Conservation (phyloP, 805 yeast genomes). For the Isabelozyma gotoi region DNA sequence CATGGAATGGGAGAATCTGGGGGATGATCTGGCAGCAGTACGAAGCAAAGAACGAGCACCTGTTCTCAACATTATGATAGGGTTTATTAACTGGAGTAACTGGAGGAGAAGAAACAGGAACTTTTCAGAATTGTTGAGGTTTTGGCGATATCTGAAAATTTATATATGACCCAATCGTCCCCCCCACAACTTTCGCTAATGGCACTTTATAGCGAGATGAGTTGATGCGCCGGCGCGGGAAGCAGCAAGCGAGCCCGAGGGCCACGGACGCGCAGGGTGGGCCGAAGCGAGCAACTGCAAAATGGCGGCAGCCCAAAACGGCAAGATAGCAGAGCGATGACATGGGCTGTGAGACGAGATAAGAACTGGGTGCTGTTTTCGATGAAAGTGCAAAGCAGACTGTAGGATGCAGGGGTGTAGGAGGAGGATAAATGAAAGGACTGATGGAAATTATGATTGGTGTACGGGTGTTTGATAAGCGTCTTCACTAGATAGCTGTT, state of each 20-base stretch:
- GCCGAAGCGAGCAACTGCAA: neutral
- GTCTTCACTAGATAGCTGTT: no score
- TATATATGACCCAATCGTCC: neutral
- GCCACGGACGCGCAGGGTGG: neutral
- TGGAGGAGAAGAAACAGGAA: neutral
- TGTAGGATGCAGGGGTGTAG: neutral
- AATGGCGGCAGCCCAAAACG: neutral
- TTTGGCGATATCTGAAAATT: neutral
- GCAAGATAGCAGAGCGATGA: neutral
- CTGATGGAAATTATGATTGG: no score
- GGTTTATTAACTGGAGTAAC: neutral
- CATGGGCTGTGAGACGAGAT: neutral
- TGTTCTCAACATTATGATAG: neutral
- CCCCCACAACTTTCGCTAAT: neutral
- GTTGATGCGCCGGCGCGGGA: neutral
- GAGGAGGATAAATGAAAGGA: neutral
- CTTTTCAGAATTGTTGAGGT: neutral
- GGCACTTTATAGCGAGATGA: conserved; percentile 2
- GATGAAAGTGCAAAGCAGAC: neutral
- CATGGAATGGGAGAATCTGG: neutral
- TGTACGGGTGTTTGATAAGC: no score
- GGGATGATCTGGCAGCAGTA: conserved; percentile 1
- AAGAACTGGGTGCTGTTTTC: no score
- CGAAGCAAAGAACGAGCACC: neutral
- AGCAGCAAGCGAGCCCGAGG: conserved; percentile 3